Percentiles rank a stretch among this genome's conserved stretches.
phyloP scores from a whole-genome alignment of 139 green algal species.

The Trebouxia sp. region DNA sequence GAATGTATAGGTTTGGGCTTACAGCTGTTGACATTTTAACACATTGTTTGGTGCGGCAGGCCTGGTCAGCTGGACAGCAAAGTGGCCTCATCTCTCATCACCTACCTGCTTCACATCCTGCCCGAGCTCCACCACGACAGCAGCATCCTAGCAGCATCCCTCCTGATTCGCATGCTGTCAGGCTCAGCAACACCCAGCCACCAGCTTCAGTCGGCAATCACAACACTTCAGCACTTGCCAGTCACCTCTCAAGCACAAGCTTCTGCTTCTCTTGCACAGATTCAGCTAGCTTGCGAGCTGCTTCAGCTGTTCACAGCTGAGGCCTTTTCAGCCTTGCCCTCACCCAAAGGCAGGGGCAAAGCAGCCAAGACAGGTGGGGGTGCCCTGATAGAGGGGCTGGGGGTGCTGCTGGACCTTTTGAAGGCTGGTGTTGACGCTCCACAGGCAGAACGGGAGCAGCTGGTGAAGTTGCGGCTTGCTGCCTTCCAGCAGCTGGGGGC shows the following conservation, averaged over 20 bases:
- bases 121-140: background rate
- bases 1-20: too few species aligned
- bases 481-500: background rate
- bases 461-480: background rate
- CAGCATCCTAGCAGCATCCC: background rate
- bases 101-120: background rate
- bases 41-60: too few species aligned
- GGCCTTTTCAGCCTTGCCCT: background rate
- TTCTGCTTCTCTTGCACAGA: background rate
- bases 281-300: background rate
- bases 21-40: too few species aligned
- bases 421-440: background rate
- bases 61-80: background rate
- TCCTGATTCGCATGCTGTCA: background rate
- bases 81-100: background rate
- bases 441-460: background rate
- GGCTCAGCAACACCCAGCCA: background rate
- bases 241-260: background rate
- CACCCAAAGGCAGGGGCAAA: background rate
- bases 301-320: slow-evolving; percentile 1
- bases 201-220: background rate
- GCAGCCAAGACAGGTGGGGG: background rate
- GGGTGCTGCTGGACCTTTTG: background rate
- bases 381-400: background rate
- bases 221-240: background rate